Conservation (phyloP, 2,329 filamentous ascomycete species). For the Colletotrichum gigasporum region DNA sequence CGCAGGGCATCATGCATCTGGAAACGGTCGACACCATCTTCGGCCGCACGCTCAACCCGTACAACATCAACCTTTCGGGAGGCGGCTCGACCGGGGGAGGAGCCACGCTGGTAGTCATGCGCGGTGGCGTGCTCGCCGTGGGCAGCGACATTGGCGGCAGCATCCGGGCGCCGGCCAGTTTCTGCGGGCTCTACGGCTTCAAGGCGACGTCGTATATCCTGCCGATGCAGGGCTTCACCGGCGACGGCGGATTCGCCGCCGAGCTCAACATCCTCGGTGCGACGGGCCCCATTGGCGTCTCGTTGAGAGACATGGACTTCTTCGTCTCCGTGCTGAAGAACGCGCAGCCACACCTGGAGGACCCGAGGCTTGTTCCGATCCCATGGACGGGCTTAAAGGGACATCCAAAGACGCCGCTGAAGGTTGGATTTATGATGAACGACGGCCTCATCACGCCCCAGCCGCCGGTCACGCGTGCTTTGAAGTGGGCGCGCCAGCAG, state of each 20-base stretch:
- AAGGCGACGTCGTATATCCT: conserved; percentile 35
- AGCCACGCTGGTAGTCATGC: conserved; percentile 48
- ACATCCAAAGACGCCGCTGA: conserved; percentile 37
- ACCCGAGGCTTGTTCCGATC: conserved; percentile 40
- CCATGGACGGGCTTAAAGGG: conserved; percentile 40
- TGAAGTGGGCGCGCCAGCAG: conserved; percentile 41
- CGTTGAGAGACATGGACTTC: conserved; percentile 45
- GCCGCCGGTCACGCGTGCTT: conserved; percentile 46
- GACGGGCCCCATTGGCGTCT: conserved; percentile 43
- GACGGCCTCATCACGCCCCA: conserved; percentile 49
- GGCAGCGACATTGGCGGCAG: conserved; percentile 54
- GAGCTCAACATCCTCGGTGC: conserved; percentile 47
- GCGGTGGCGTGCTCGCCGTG: conserved; percentile 50
- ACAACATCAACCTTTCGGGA: conserved; percentile 65
- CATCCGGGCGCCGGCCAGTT: conserved; percentile 47
- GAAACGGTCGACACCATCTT: conserved; percentile 71
- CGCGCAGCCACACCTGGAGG: conserved; percentile 37
- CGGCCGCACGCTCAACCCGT: conserved; percentile 70
- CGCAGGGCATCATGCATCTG: conserved; percentile 63
- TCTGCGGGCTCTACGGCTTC: conserved; percentile 43
- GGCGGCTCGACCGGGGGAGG: conserved; percentile 73
- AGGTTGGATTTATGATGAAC: conserved; percentile 53
- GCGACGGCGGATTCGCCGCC: conserved; percentile 33
- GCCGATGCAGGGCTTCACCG: conserved; percentile 38
- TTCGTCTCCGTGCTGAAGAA: conserved; percentile 40